These are phyloP conservation scores for Moesziomyces sp. DNA, from an alignment of 1,284 basidiomycete species.

Conservation along the genomic window DNA sequence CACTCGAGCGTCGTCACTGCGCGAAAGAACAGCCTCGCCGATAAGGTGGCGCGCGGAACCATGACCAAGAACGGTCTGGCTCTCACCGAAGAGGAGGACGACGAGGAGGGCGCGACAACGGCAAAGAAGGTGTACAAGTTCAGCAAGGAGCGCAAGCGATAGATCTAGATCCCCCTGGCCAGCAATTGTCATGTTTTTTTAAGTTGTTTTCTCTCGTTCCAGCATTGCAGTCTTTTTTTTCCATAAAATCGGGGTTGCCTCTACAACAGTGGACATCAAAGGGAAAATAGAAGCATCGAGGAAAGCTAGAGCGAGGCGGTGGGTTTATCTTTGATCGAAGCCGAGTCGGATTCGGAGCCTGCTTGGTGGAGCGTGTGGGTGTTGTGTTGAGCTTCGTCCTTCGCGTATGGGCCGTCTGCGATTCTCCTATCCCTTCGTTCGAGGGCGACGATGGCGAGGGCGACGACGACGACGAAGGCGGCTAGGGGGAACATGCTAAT, in stretches of 20 bases:
- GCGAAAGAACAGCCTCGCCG: slow-evolving; percentile 24
- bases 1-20: slow-evolving; percentile 26
- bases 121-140: slow-evolving; percentile 47
- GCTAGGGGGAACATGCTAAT: slow-evolving; percentile 50
- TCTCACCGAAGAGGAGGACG: slow-evolving; percentile 41
- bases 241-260: neutral
- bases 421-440: slow-evolving; percentile 31
- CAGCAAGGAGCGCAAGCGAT: slow-evolving; percentile 57
- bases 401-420: neutral
- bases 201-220: neutral
- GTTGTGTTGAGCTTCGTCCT: slow-evolving; percentile 6
- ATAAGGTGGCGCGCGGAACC: slow-evolving; percentile 50
- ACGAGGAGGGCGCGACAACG: slow-evolving; percentile 25
- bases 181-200: neutral
- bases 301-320: neutral
- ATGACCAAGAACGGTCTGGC: slow-evolving; percentile 51
- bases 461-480: slow-evolving; percentile 27
- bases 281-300: no score
- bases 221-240: neutral
- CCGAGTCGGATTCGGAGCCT: slow-evolving; percentile 4
- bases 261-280: neutral
- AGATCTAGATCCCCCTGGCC: neutral
- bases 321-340: slow-evolving; percentile 17
- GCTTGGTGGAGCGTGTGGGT: slow-evolving; percentile 8
- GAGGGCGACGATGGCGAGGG: slow-evolving; percentile 36